phyloP scores from a whole-genome alignment of 2,329 filamentous ascomycete genomes.

The Amylocarpus encephaloides region DNA sequence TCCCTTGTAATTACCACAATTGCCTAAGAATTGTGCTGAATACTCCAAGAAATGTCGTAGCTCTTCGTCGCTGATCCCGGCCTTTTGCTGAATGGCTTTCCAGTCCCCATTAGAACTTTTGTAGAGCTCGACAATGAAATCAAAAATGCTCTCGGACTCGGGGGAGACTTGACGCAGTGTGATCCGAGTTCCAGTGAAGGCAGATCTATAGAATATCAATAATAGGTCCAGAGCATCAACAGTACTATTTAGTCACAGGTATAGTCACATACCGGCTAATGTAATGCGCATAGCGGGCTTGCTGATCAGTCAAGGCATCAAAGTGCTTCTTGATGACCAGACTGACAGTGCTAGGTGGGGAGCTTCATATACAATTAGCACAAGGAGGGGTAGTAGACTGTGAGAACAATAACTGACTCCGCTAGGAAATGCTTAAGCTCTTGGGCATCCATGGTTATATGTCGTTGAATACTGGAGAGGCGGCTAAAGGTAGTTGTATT shows the following conservation, averaged over 20 bases:
- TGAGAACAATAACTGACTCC: conserved; percentile 40
- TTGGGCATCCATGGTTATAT: conserved; percentile 46
- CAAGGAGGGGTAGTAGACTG: background rate
- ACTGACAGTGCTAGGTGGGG: conserved; percentile 79
- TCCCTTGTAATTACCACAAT: conserved; percentile 76
- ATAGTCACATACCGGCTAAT: conserved; percentile 60
- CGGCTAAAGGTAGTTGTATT: conserved; percentile 16
- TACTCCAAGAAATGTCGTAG: conserved; percentile 69
- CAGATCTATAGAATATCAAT: conserved; percentile 48
- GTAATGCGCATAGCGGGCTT: conserved; percentile 88
- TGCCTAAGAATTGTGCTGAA: conserved; percentile 71
- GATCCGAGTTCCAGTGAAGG: conserved; percentile 70
- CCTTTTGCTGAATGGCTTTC: conserved; percentile 58
- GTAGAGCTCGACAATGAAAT: conserved; percentile 71
- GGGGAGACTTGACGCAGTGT: conserved; percentile 76
- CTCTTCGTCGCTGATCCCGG: conserved; percentile 57
- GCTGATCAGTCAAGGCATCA: conserved; percentile 63
- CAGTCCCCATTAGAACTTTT: conserved; percentile 63
- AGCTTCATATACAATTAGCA: conserved; percentile 29
- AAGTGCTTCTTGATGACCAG: conserved; percentile 93
- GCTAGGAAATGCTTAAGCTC: conserved; percentile 75
- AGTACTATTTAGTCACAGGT: background rate
- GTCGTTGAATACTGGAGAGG: conserved; percentile 19
- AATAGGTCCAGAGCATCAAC: background rate
- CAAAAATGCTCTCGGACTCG: conserved; percentile 74